Percentiles rank a stretch among this genome's conserved stretches.
phyloP scores from a whole-genome alignment of 2,329 filamentous ascomycete species.

The Aspergillus arachidicola region DNA sequence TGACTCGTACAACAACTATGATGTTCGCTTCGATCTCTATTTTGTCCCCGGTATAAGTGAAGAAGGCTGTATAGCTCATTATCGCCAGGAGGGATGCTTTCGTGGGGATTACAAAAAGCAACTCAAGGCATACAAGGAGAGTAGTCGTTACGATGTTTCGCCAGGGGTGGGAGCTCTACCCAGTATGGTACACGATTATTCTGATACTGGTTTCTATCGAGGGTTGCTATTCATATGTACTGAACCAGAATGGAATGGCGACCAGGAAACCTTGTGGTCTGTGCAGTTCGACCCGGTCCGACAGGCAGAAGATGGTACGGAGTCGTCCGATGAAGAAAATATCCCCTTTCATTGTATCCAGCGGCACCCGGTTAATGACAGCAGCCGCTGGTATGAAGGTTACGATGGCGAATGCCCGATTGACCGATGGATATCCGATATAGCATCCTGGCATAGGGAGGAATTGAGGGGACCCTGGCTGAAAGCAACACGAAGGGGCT shows the following conservation, averaged over 20 bases:
- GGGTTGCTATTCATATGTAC: neutral
- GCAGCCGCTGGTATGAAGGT: neutral
- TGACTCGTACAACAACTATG: neutral
- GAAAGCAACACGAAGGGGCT: neutral
- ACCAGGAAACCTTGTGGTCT: neutral
- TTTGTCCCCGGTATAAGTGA: constrained; percentile 6
- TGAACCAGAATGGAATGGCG: neutral
- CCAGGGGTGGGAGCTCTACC: neutral
- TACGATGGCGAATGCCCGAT: neutral
- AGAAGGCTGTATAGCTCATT: constrained; percentile 8
- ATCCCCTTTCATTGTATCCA: neutral
- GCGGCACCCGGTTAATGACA: neutral
- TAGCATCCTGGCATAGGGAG: neutral
- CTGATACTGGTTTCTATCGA: neutral
- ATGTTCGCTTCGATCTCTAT: constrained; percentile 12
- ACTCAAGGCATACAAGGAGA: neutral
- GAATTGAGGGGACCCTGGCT: neutral
- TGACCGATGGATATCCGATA: neutral
- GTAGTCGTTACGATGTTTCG: neutral
- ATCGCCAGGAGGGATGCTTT: neutral
- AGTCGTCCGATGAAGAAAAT: neutral
- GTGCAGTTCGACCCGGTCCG: neutral
- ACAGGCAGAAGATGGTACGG: neutral
- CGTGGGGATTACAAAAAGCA: neutral
- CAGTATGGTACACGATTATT: neutral